phyloP scores from a whole-genome alignment of 345 rosid species.

The Moricandia arvensis region DNA sequence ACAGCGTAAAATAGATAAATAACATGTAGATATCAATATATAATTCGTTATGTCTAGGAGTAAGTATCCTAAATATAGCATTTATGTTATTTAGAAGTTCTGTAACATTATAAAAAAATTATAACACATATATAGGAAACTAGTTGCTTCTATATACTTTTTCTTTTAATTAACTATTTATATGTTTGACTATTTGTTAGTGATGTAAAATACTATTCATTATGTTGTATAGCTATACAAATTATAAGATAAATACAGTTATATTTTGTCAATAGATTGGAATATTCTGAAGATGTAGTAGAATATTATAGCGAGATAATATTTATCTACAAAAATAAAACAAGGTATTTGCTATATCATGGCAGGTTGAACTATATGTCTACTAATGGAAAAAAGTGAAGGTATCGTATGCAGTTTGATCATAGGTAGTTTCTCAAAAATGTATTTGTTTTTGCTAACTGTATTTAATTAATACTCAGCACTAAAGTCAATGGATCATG shows the following conservation, averaged over 20 bases:
- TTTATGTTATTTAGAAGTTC: background rate
- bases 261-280: constrained; percentile 16
- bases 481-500: background rate
- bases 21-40: background rate
- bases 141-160: background rate
- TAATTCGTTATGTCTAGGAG: constrained; percentile 7
- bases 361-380: constrained; percentile 27
- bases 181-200: background rate
- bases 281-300: constrained; percentile 28
- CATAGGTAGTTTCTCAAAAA: background rate
- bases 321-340: background rate
- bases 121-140: background rate
- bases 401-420: background rate
- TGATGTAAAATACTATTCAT: background rate
- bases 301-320: constrained; percentile 4
- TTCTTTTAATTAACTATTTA: background rate
- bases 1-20: background rate
- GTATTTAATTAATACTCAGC: background rate
- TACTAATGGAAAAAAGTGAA: background rate
- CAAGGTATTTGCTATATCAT: constrained; percentile 29
- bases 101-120: background rate
- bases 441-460: background rate
- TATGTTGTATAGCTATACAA: background rate
- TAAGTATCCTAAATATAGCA: background rate
- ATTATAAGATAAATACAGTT: background rate